A percentile compares a stretch with the other conserved stretches of the same genome.
Conservation (phyloP, 305 asterid genomes). For the Fraxinus angustifolia region DNA sequence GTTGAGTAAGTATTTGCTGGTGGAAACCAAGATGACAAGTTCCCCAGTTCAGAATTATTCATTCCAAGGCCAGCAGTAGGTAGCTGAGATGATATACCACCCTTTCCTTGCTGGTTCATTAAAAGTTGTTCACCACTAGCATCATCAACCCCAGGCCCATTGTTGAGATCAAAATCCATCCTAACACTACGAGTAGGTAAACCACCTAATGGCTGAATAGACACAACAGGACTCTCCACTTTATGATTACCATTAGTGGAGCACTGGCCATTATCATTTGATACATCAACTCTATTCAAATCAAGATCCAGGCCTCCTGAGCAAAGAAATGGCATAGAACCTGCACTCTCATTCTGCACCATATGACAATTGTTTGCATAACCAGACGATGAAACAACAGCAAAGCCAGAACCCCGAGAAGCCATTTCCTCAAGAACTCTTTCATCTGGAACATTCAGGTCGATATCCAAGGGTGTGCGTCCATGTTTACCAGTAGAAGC, state of each 20-base stretch:
- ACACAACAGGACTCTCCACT: conserved; percentile 33
- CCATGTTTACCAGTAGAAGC: conserved; percentile 43
- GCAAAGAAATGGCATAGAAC: conserved; percentile 37
- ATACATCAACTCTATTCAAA: conserved; percentile 71
- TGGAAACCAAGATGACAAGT: conserved; percentile 69
- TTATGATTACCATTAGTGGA: conserved; percentile 41
- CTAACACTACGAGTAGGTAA: conserved; percentile 38
- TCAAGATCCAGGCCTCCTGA: conserved; percentile 79
- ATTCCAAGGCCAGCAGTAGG: conserved; percentile 42
- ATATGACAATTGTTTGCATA: conserved; percentile 19
- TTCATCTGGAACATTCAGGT: conserved; percentile 83
- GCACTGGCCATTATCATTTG: conserved; percentile 52
- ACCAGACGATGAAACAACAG: conserved; percentile 24
- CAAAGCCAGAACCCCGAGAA: conserved; percentile 41
- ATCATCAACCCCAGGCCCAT: conserved; percentile 72
- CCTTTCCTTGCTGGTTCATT: conserved; percentile 38
- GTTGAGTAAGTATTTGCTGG: conserved; percentile 60
- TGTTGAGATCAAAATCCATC: conserved; percentile 79
- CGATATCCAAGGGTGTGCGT: conserved; percentile 60
- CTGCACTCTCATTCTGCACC: conserved; percentile 28
- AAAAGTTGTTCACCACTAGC: conserved; percentile 41
- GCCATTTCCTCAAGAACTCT: conserved; percentile 59
- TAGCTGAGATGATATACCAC: conserved; percentile 39
- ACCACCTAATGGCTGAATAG: conserved; percentile 34
- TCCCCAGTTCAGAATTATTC: conserved; percentile 43